A percentile compares a stretch with the other conserved stretches of the same genome.
phyloP scores from a whole-genome alignment of 2,329 filamentous ascomycete genomes.

The Fusarium nodosum region DNA sequence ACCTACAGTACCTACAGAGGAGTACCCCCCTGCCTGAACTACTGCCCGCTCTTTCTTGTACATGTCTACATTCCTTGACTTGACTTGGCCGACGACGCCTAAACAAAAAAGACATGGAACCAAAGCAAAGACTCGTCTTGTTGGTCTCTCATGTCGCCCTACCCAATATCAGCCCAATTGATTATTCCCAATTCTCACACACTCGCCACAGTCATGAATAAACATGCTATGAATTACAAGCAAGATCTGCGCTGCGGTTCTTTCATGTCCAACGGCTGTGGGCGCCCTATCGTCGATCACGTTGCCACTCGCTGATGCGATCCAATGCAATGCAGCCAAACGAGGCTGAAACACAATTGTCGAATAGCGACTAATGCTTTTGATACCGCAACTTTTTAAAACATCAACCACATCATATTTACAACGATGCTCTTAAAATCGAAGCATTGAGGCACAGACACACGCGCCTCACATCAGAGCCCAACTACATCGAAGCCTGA shows the following conservation, averaged over 20 bases:
- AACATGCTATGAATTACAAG: background rate
- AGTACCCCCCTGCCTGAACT: slow-evolving; percentile 8
- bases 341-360: slow-evolving; percentile 42
- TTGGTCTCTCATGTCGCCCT: slow-evolving; percentile 29
- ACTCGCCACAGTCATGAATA: slow-evolving; percentile 33
- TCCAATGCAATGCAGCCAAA: slow-evolving; percentile 40
- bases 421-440: slow-evolving; percentile 14
- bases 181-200: slow-evolving; percentile 7
- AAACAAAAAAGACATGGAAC: background rate
- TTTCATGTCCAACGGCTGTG: slow-evolving; percentile 31
- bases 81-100: slow-evolving; percentile 21
- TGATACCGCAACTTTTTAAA: slow-evolving; percentile 17
- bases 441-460: slow-evolving; percentile 12
- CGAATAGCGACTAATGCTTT: slow-evolving; percentile 33
- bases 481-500: slow-evolving; percentile 38
- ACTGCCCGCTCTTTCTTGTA: slow-evolving; percentile 15
- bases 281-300: slow-evolving; percentile 43
- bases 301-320: slow-evolving; percentile 45
- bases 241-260: slow-evolving; percentile 17
- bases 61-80: background rate
- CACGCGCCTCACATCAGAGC: slow-evolving; percentile 10
- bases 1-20: background rate
- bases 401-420: slow-evolving; percentile 16
- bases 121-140: background rate
- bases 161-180: slow-evolving; percentile 40